Conservation (phyloP, 2,329 filamentous ascomycete genomes). For the Trematosphaeria pertusa region DNA sequence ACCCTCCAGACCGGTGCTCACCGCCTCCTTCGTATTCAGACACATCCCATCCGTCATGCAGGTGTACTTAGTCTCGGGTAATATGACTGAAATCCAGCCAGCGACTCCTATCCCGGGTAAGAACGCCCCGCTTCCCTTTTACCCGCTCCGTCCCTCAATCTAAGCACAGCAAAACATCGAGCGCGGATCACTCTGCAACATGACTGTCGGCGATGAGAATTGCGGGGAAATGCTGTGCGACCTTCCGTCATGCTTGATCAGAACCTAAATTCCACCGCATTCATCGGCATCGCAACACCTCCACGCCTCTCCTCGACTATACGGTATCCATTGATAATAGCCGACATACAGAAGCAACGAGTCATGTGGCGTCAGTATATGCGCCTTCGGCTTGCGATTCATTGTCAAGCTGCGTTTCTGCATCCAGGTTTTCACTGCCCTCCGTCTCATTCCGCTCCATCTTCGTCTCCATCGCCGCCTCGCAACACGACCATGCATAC, state of each 20-base stretch:
- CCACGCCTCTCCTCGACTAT: not conserved
- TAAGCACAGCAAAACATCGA: constrained; percentile 14
- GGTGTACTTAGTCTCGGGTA: not conserved
- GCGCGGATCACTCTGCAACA: constrained; percentile 15
- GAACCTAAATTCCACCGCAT: constrained; percentile 17
- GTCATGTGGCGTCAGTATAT: not conserved
- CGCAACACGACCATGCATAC: too few relatives aligned
- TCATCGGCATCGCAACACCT: constrained; percentile 1
- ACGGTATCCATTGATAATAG: constrained; percentile 2
- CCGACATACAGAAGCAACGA: constrained; percentile 3
- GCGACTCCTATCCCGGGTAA: constrained; percentile 6
- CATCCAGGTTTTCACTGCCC: too few relatives aligned
- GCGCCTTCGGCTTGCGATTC: too few relatives aligned
- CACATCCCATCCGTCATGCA: not conserved
- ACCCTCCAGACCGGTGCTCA: not conserved
- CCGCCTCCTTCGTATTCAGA: not conserved
- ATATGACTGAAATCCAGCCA: constrained; percentile 2
- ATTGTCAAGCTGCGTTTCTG: too few relatives aligned
- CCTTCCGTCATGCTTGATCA: constrained; percentile 4
- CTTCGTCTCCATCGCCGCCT: too few relatives aligned
- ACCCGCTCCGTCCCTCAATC: constrained; percentile 9
- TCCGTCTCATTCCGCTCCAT: too few relatives aligned
- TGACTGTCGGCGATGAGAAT: constrained; percentile 7
- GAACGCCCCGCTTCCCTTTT: constrained; percentile 13
- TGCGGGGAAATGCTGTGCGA: constrained; percentile 19